Base-by-base conservation (phyloP, 768 basidiomycete genomes). In the Candolleomyces eurysporus region DNA sequence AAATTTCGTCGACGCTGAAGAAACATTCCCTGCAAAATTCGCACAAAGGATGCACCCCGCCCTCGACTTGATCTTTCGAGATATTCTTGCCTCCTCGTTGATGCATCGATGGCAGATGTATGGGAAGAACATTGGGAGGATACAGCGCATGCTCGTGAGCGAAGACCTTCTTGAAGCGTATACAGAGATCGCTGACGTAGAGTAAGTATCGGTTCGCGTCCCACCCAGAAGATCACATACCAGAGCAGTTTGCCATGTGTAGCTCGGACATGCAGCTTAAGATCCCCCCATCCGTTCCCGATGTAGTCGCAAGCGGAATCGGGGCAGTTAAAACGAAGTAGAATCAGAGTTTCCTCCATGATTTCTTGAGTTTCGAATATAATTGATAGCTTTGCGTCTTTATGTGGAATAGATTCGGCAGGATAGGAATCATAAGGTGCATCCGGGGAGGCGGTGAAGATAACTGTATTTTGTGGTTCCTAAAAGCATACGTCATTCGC, bases 291-390 rank as follows among this genome's bases (percentile, higher is more conserved):
- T 21, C 94, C 92, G 40, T 86, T 85, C 0, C 84, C 94, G 63
- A 90, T 87, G 66, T 90, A 92, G 56, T 89, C 88, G 69, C 96
- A 99, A 56, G 88, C 83, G 0, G 83, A 68, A 65, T 92, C 90
- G 0, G 96, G 93, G 68, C 96, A 98, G 70, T 97, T 98, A 82
- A 93, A 98, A 2, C 95, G 86, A 11, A 99, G 86, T 17, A 99
- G 81, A 6, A 96, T 81, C 26, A 98, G 79, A 0, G 93, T 92
- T 42, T 96, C 94, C 66, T 98, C 93, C 92, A 96, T 96, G 88
- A 94, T 93, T 67, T 90, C 94, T 67, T 82, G 84, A 26, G 88
- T 91, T 79, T 98, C 95, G 67, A 98, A 99, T 55, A 79, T 85
- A 48, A 97, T 89, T 7, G 81, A 81, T 10, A 98, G 79, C 72